These are phyloP conservation scores for Chiua virens DNA, from an alignment of 768 basidiomycete species.

Conservation along the genomic window DNA sequence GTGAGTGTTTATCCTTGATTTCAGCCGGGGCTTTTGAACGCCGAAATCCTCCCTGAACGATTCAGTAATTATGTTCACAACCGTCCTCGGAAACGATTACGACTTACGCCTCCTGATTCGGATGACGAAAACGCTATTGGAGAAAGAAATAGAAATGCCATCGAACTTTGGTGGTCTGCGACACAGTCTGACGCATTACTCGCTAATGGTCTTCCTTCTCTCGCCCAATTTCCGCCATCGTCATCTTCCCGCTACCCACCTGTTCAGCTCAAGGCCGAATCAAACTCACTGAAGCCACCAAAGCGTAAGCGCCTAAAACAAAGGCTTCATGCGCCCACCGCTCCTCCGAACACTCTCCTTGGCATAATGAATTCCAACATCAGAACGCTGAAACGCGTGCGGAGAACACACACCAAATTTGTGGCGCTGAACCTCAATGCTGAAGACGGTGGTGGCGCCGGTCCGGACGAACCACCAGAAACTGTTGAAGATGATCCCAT, in stretches of 20 bases:
- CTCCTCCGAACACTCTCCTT: slow-evolving; percentile 51
- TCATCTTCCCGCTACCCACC: slow-evolving; percentile 4
- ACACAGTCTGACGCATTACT: slow-evolving; percentile 61
- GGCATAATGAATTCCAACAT: slow-evolving; percentile 75
- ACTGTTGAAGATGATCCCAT: slow-evolving; percentile 29
- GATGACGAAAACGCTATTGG: slow-evolving; percentile 25
- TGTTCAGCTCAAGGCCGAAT: slow-evolving; percentile 10
- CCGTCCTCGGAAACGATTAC: slow-evolving; percentile 63
- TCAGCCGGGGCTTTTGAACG: neutral
- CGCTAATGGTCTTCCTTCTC: slow-evolving; percentile 61
- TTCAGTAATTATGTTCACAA: slow-evolving; percentile 25
- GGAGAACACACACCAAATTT: slow-evolving; percentile 73
- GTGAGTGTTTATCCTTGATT: slow-evolving; percentile 19
- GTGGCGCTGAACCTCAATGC: slow-evolving; percentile 47
- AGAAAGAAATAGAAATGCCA: slow-evolving; percentile 41
- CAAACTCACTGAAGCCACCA: slow-evolving; percentile 5
- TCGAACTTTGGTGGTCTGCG: slow-evolving; percentile 75
- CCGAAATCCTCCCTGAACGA: neutral
- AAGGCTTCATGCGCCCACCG: slow-evolving; percentile 9
- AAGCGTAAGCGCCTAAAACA: slow-evolving; percentile 30
- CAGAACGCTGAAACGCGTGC: slow-evolving; percentile 67
- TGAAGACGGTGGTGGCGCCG: slow-evolving; percentile 36
- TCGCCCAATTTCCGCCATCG: slow-evolving; percentile 36
- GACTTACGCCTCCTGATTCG: slow-evolving; percentile 45
- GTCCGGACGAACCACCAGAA: slow-evolving; percentile 35